Base-by-base conservation (phyloP, 805 yeast species). In the Metschnikowia drakensbergensis region DNA sequence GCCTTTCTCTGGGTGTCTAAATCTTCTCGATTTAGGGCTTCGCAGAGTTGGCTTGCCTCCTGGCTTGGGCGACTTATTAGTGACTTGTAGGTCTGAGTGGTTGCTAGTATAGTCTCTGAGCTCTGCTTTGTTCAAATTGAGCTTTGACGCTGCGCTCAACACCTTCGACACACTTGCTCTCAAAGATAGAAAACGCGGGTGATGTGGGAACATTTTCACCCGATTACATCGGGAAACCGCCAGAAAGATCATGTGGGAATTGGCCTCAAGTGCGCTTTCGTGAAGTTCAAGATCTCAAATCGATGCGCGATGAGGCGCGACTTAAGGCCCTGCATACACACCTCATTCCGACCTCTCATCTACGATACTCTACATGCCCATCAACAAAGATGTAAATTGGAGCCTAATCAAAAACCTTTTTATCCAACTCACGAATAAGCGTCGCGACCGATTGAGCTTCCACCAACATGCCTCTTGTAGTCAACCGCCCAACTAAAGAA, bases 371-470 rank as follows among this genome's bases (percentile, higher is more conserved):
- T 17, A 17, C 17, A 17, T 17, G 17, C 17, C 17, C 17, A 17
- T 17, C 17, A 17, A 17, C 17, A 17, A 17, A 17, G 17, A 17
- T 17, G 31, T 11, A 11, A 13, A 42, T 42, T 17, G 17, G 6
- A n/a, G 36, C 46, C 42, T 62, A 78, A 52, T 75, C 70, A 58
- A 77, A 77, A 34, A 82, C 72, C 57, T 84, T 74, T 60, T 87
- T 76, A 64, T 90, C 96, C 60, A 90, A 71, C 58, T 88, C 94
- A 32, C 96, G 73, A 53, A 89, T 69, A 22, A 88, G 90, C 58
- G 86, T 85, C 29, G 94, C 96, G 31, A 90, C 94, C 57, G 89
- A 81, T 59, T 85, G 88, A n/a, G 87, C 96, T 60, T 90, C 97
- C 41, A 90, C 96, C 59, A 85, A 88, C 85, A 87, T 86, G 3